Conservation (phyloP, 192 early-diverging fungal genomes). For the Entomortierella parvispora region DNA sequence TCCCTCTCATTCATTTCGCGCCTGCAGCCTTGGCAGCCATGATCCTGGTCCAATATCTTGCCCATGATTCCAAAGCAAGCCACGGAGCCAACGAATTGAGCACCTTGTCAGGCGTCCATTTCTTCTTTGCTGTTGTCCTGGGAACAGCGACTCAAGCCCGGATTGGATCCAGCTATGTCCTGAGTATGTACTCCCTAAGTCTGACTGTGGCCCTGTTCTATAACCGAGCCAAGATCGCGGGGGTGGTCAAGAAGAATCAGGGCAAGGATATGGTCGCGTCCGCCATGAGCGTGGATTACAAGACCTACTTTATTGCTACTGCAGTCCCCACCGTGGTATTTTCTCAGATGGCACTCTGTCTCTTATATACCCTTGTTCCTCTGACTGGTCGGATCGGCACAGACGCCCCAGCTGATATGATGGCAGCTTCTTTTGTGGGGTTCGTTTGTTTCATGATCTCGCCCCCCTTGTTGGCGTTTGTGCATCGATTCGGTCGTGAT, state of each 20-base stretch:
- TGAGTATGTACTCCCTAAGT: constrained; percentile 40
- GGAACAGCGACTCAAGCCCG: constrained; percentile 39
- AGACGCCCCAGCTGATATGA: constrained; percentile 67
- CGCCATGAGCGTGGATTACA: background rate
- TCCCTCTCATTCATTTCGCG: constrained; percentile 58
- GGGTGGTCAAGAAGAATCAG: background rate
- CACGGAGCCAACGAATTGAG: background rate
- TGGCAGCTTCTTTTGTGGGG: constrained; percentile 64
- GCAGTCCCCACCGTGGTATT: constrained; percentile 44
- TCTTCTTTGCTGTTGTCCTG: constrained; percentile 20
- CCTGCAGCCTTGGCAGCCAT: constrained; percentile 56
- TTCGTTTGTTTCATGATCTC: constrained; percentile 49
- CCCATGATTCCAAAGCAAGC: constrained; percentile 12
- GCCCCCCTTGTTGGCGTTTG: constrained; percentile 58
- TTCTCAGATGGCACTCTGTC: constrained; percentile 32
- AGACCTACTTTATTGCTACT: constrained; percentile 40
- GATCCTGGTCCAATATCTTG: constrained; percentile 50
- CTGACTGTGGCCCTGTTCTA: constrained; percentile 22
- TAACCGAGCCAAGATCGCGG: constrained; percentile 24
- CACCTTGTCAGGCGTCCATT: constrained; percentile 11
- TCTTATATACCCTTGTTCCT: constrained; percentile 69
- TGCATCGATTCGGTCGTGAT: constrained; percentile 55
- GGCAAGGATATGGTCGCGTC: background rate
- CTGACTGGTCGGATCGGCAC: constrained; percentile 71
- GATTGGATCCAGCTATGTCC: constrained; percentile 55